phyloP scores from a whole-genome alignment of 2,329 filamentous ascomycete species.

The Geosmithia flava region DNA sequence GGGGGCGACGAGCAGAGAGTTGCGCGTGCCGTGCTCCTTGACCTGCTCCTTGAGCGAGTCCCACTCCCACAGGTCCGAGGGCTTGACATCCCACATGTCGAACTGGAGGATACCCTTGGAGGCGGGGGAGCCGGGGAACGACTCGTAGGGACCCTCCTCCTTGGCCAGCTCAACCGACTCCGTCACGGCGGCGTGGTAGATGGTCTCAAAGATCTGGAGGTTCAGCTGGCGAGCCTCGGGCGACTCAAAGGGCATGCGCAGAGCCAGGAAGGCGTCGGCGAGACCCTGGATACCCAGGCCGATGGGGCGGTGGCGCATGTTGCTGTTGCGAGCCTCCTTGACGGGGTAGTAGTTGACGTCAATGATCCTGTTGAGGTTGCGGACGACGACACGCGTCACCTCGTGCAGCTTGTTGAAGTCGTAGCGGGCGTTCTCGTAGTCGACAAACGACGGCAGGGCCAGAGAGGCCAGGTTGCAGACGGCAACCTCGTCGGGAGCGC shows the following conservation, averaged over 20 bases:
- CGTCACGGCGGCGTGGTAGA: constrained; percentile 91
- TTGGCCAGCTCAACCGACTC: constrained; percentile 80
- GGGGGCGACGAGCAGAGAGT: constrained; percentile 87
- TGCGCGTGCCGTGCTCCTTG: constrained; percentile 84
- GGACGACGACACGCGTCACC: constrained; percentile 81
- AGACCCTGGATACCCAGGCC: constrained; percentile 96
- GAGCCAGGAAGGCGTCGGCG: constrained; percentile 92
- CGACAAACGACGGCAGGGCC: constrained; percentile 81
- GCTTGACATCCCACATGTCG: constrained; percentile 96
- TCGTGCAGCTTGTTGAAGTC: constrained; percentile 97
- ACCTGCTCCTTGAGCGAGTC: constrained; percentile 77
- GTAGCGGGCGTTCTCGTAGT: constrained; percentile 72
- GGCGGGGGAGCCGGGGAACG: constrained; percentile 85
- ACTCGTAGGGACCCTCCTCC: constrained; percentile 71
- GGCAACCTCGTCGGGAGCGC: constrained; percentile 90
- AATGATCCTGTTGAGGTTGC: constrained; percentile 96
- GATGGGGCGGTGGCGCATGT: constrained; percentile 92
- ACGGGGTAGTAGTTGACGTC: constrained; percentile 99
- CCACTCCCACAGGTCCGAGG: constrained; percentile 96
- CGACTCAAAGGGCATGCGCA: constrained; percentile 95
- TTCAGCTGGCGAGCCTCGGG: constrained; percentile 88
- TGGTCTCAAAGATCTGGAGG: constrained; percentile 98
- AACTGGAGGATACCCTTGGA: constrained; percentile 95
- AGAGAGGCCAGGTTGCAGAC: constrained; percentile 97
- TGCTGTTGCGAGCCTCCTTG: constrained; percentile 83